Evolutionary conservation across 1,284 basidiomycete genomes (phyloP), one percentile per base, ranked within the genome.

Genomic region (Ceratobasidium sp.): DNA sequence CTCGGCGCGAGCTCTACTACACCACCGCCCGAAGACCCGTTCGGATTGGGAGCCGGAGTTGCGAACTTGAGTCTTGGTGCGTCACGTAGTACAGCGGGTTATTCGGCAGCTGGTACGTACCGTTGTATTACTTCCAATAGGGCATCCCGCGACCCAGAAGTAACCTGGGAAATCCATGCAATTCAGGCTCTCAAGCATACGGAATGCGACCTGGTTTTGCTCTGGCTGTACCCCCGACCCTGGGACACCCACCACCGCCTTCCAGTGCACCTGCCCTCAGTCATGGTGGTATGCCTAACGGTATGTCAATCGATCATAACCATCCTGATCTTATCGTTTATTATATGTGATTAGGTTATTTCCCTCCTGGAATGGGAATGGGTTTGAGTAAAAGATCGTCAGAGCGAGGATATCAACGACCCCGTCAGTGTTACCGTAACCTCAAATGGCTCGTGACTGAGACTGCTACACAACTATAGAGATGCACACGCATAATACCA

Each of bases 81-180:
- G 16, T 52, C 62, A 25, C 62, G 52, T 23, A 67, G 62, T 44
- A 52, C 62, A 56, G 62, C 62, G 47, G 41, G 47, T 36, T 67
- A 67, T 36, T 67, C 62, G 54, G 62, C 62, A 67, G 50, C 62
- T 67, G 52, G 62, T 67, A 41, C 52, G 62, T 67, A 60, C 21
- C 41, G 11, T 36, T 44, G 39, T 56, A 41, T 41, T n/a, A n/a
- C n/a, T n/a, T n/a, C n/a, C n/a, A n/a, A n/a, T n/a, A n/a, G n/a
- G n/a, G n/a, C n/a, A n/a, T n/a, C n/a, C n/a, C n/a, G n/a, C n/a
- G n/a, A n/a, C n/a, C n/a, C n/a, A n/a, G n/a, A n/a, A n/a, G n/a
- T n/a, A n/a, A n/a, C n/a, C n/a, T n/a, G n/a, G n/a, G n/a, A n/a
- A n/a, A n/a, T n/a, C n/a, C n/a, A 33, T 39, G 9, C 11, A 25